Evolutionary conservation across 2,329 filamentous ascomycete genomes (phyloP), one percentile per base, ranked within the genome.

Genomic region (Geosmithia morbida): DNA sequence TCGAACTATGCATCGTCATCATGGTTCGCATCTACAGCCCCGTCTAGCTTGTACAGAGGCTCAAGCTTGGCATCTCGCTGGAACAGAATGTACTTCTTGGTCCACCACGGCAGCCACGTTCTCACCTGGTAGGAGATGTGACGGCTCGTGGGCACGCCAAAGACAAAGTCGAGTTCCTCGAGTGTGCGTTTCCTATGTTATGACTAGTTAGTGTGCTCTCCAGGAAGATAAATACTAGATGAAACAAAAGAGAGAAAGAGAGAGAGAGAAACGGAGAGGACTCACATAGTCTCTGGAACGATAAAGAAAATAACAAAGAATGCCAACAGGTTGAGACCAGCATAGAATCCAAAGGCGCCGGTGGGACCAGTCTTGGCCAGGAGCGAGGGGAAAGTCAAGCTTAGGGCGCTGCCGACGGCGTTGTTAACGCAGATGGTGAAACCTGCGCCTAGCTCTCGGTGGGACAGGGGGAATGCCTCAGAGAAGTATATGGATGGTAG

Each of bases 301-400:
- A 71, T 75, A 41, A 82, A 64, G 64, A 81, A 81, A 52, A 83
- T 82, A 66, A 84, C 74, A 20, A 77, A 49, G 16, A 82, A 66
- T 0, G 79, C 79, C 2, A 75, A 56, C 3, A 81, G 52, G 51
- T 84, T 85, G 7, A 83, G 62, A 0, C 63, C 75, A 14, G 61
- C 70, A 50, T 82, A 83, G 56, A 83, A 79, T 2, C 75, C 70
- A 53, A 83, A 81, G 2, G 76, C 73, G 7, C 61, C 61, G 4
- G 58, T 60, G 0, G 61, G 54, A 1, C 54, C 55, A 1, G 61
- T 66, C 57, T 13, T 69, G 56, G 39, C 66, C 55, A 68, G 63
- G 59, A 54, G 66, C 52, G 69, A 72, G 60, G 56, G 73, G 61
- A 53, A 75, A 50, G 60, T 74, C 57, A 71, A 50, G 2, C 50